Evolutionary conservation across 2,329 filamentous ascomycete genomes (phyloP).

Genomic region (Xylaria sp.): DNA sequence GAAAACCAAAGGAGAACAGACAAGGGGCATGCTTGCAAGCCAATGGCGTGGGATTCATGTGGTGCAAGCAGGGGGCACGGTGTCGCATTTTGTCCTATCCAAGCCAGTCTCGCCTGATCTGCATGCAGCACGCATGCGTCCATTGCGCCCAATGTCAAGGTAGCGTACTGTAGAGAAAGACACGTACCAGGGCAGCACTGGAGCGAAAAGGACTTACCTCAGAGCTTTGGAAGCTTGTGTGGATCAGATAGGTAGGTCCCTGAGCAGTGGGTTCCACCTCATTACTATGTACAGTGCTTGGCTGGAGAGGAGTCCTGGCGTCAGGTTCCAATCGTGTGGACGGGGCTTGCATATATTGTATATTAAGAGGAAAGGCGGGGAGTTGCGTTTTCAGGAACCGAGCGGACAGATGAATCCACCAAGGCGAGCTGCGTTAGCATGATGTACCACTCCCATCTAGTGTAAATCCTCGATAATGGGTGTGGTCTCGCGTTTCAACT

Average conservation of each 20-base stretch:
- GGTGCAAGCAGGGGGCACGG: slow-evolving; percentile 25
- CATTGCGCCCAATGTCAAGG: slow-evolving; percentile 42
- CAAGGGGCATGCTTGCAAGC: slow-evolving; percentile 22
- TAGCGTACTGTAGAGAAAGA: slow-evolving; percentile 32
- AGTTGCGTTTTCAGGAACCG: slow-evolving; percentile 30
- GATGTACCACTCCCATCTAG: neutral
- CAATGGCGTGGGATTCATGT: slow-evolving; percentile 28
- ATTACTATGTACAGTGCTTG: slow-evolving; percentile 16
- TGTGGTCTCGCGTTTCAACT: slow-evolving; percentile 2
- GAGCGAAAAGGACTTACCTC: slow-evolving; percentile 34
- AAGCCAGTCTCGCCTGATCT: slow-evolving; percentile 37
- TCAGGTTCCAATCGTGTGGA: slow-evolving; percentile 25
- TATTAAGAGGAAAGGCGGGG: slow-evolving; percentile 21
- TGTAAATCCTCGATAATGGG: neutral
- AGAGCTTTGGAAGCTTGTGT: slow-evolving; percentile 22
- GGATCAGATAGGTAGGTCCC: slow-evolving; percentile 22
- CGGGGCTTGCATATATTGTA: slow-evolving; percentile 27
- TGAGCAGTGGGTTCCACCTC: slow-evolving; percentile 24
- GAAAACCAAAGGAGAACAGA: slow-evolving; percentile 21
- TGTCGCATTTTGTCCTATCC: slow-evolving; percentile 35
- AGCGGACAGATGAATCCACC: slow-evolving; percentile 1
- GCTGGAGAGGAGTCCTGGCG: slow-evolving; percentile 9
- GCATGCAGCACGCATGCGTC: slow-evolving; percentile 39
- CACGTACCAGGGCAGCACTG: slow-evolving; percentile 44
- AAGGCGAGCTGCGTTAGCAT: neutral